Evolutionary conservation across 2,329 filamentous ascomycete species (phyloP).

Genomic region (Cladosporium sp.): DNA sequence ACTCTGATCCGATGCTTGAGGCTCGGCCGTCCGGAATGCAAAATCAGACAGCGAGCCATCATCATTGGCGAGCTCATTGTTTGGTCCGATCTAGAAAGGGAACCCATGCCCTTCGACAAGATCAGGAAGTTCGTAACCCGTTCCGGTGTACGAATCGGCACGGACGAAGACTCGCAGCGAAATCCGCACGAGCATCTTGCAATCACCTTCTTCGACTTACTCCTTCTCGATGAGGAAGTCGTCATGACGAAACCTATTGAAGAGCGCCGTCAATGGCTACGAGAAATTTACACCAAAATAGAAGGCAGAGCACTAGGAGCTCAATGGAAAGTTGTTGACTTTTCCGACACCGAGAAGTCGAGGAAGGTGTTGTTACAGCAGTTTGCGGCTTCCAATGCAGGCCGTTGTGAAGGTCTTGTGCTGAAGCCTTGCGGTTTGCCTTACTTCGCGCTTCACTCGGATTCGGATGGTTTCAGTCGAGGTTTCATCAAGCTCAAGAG

Average conservation of each 20-base stretch:
- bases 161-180: constrained; percentile 60
- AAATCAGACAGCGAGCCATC: constrained; percentile 63
- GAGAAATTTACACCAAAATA: constrained; percentile 49
- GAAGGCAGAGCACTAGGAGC: constrained; percentile 64
- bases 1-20: constrained; percentile 61
- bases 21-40: constrained; percentile 55
- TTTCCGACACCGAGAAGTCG: constrained; percentile 47
- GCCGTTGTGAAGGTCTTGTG: constrained; percentile 71
- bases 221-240: constrained; percentile 52
- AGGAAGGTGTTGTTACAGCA: constrained; percentile 53
- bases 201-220: constrained; percentile 57
- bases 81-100: constrained; percentile 61
- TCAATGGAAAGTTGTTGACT: constrained; percentile 63
- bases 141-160: constrained; percentile 65
- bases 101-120: constrained; percentile 72
- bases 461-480: constrained; percentile 17
- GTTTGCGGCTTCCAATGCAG: constrained; percentile 63
- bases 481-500: constrained; percentile 77
- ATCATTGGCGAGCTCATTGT: constrained; percentile 79
- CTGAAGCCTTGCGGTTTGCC: constrained; percentile 66
- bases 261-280: constrained; percentile 57
- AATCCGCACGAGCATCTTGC: constrained; percentile 54
- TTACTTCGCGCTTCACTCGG: constrained; percentile 54
- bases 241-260: constrained; percentile 52
- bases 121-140: constrained; percentile 75